Conservation (phyloP, 352 stramenopile species). For the Globisporangium paddicum region DNA sequence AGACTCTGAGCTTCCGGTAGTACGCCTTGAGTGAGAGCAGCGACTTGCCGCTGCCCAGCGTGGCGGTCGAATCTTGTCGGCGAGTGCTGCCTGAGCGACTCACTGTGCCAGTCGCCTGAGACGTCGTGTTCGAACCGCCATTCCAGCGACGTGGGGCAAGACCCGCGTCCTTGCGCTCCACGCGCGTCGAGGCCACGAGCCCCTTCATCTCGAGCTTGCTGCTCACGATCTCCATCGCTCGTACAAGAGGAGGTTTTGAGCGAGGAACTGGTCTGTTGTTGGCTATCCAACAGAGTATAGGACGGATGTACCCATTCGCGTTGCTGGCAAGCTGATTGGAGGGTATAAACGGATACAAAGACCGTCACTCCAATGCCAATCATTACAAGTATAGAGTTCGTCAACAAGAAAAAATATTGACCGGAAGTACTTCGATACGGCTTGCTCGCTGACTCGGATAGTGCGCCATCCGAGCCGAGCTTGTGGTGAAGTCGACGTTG, state of each 20-base stretch:
- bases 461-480: too few species aligned
- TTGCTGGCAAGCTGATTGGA: background rate
- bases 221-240: conserved; percentile 28
- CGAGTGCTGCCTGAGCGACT: background rate
- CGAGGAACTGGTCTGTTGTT: background rate
- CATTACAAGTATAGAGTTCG: too few species aligned
- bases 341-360: background rate
- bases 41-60: conserved; percentile 20
- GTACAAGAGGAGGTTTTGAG: too few species aligned
- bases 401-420: too few species aligned
- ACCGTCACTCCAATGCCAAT: conserved; percentile 1
- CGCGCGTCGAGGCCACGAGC: conserved; percentile 2
- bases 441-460: too few species aligned
- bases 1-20: conserved; percentile 62
- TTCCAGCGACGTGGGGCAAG: conserved; percentile 23
- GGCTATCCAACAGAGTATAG: too few species aligned
- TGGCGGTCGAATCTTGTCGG: conserved; percentile 6
- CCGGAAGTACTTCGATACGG: too few species aligned
- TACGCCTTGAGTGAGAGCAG: conserved; percentile 63
- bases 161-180: conserved; percentile 15
- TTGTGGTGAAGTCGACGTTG: too few species aligned
- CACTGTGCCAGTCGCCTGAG: background rate
- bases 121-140: background rate
- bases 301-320: background rate
- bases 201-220: conserved; percentile 14